Conservation (phyloP, 2,329 filamentous ascomycete species). For the Colletotrichum karsti region DNA sequence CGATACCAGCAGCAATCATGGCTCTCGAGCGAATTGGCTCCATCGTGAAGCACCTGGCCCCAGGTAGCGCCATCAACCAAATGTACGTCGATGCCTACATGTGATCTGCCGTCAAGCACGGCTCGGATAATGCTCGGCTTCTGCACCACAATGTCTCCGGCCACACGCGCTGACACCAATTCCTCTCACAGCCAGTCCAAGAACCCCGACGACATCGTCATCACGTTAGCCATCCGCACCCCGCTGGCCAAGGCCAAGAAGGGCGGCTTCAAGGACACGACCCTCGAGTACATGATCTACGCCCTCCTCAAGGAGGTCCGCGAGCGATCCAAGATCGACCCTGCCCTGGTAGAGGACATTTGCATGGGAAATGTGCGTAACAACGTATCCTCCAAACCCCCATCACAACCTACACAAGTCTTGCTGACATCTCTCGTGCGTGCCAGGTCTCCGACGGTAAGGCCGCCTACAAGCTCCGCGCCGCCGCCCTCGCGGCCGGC, state of each 20-base stretch:
- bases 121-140: neutral
- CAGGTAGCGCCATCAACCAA: constrained; percentile 74
- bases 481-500: constrained; percentile 87
- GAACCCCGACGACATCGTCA: constrained; percentile 96
- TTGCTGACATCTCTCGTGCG: constrained; percentile 7
- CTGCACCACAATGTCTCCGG: neutral
- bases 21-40: constrained; percentile 86
- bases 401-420: neutral
- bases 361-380: constrained; percentile 85
- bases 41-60: constrained; percentile 86
- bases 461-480: constrained; percentile 90
- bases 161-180: constrained; percentile 27
- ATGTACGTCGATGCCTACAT: constrained; percentile 70
- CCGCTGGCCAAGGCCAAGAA: constrained; percentile 89
- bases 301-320: constrained; percentile 81
- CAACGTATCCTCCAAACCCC: neutral
- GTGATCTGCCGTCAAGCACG: neutral
- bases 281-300: constrained; percentile 86
- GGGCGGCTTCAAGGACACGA: constrained; percentile 95
- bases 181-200: constrained; percentile 75
- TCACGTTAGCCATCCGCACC: constrained; percentile 90
- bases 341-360: constrained; percentile 86
- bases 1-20: constrained; percentile 59
- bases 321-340: constrained; percentile 79
- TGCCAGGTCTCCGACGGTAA: constrained; percentile 82